Evolutionary conservation across 2,329 filamentous ascomycete genomes (phyloP), one percentile per base, ranked within the genome.

Genomic region (Anthostomella pinea): DNA sequence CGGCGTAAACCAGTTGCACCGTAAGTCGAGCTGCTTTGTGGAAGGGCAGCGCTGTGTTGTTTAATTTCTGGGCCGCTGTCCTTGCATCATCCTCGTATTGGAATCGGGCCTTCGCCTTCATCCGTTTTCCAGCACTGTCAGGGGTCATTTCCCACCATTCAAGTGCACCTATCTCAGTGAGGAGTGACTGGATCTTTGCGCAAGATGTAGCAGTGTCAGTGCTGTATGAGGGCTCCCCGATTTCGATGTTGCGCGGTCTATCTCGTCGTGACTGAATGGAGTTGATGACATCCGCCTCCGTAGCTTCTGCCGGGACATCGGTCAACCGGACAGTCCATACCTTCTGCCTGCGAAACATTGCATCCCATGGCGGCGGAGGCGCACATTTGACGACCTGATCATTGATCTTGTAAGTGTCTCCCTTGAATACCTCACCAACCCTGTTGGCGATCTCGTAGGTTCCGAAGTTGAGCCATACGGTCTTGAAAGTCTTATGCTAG

Each of bases 71-170:
- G 2, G 48, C 57, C 0, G 63, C 67, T 8, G 58, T 44, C 26
- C 46, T 46, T 0, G 68, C 69, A 24, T 67, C 56, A 0, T 50
- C 50, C 31, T 67, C 64, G 2, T 64, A 47, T 4, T 50, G 14
- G 28, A 71, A 74, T 2, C 52, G 49, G 1, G 62, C 68, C 10
- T 53, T 57, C 1, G 60, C 68, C 42, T 68, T 68, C 13, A 63
- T 39, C 3, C 66, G 54, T 36, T 63, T 68, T 3, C 56, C 56
- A 0, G 43, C 34, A 3, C 40, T 28, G 6, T 49, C 44, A 1
- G 34, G 35, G 2, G 41, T 48, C 4, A 55, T 40, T 15, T 59
- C 53, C 58, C 62, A 66, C 33, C 46, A 53, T 40, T 66, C 62
- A 3, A 70, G 33, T 0, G 55, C 50, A 0, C 65, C 66, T 7